Conservation (phyloP, 495 filamentous ascomycete species). For the Saxophila tyrrhenica region DNA sequence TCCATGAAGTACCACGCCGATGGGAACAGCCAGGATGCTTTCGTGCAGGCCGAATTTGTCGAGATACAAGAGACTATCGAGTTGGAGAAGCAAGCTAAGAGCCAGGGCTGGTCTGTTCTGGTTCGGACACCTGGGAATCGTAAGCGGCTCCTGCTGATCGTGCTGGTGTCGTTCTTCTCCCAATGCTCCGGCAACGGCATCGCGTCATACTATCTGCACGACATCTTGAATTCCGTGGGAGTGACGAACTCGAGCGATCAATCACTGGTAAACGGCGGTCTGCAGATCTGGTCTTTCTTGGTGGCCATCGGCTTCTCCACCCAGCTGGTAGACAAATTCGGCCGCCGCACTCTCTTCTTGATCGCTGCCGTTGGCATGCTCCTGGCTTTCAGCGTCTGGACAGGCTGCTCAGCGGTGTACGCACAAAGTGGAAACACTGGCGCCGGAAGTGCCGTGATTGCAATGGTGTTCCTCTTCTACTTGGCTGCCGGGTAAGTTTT, state of each 20-base stretch:
- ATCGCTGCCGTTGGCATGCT: constrained; percentile 13
- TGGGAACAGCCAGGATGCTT: constrained; percentile 42
- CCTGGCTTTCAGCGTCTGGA: constrained; percentile 20
- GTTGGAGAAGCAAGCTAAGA: constrained; percentile 17
- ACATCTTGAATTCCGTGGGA: constrained; percentile 25
- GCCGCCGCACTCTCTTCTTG: constrained; percentile 8
- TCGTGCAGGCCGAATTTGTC: constrained; percentile 47
- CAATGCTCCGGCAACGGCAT: constrained; percentile 16
- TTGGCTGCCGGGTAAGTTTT: no score
- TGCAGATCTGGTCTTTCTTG: constrained; percentile 15
- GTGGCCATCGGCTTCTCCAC: constrained; percentile 9
- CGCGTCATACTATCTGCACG: constrained; percentile 9
- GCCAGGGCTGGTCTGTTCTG: constrained; percentile 11
- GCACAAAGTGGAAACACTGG: constrained; percentile 4
- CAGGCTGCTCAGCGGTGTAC: constrained; percentile 22
- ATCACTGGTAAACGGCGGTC: constrained; percentile 6
- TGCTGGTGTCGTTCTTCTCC: constrained; percentile 10
- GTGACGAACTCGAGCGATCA: constrained; percentile 14
- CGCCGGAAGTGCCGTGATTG: constrained; percentile 15
- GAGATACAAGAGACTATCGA: constrained; percentile 28
- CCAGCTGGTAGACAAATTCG: constrained; percentile 7
- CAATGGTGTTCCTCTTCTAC: constrained; percentile 27
- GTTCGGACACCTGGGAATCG: constrained; percentile 17
- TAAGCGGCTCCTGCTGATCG: constrained; percentile 14
- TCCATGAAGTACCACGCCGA: constrained; percentile 39